Evolutionary conservation across 2,329 filamentous ascomycete genomes (phyloP), one percentile per base, ranked within the genome.

Genomic region (Nannizziopsis arthrosporioides): DNA sequence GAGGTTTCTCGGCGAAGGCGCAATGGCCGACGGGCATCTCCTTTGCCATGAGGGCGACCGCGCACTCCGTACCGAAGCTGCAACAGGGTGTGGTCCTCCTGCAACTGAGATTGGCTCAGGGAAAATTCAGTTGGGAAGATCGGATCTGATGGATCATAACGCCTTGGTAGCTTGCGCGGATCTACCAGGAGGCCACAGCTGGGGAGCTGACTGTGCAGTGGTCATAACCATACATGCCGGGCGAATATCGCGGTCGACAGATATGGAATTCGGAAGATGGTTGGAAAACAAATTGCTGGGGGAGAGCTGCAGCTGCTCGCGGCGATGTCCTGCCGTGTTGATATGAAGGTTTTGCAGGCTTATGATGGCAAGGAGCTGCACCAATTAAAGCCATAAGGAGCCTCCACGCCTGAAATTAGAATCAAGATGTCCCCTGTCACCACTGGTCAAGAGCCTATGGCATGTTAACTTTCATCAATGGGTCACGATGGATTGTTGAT

Each of bases 101-200:
- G 44, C 27, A 15, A 34, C 22, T n/a, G 12, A 34, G 35, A 31
- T 22, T 44, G 42, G 32, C 17, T 31, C 3, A 12, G 19, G 5
- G 19, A 15, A 15, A 11, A 15, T 39, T 31, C 18, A 38, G 12
- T 30, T 30, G 14, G n/a, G 9, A 27, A 41, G 15, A 19, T 2
- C 14, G 19, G 30, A 47, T 47, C 17, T 47, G 45, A 47, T 47
- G 35, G 38, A 41, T 47, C 44, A 41, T 31, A 46, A 40, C 44
- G 22, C 35, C 27, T 14, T 10, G 3, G 15, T 34, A 19, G 37
- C 44, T 47, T 30, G 37, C 22, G 32, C 44, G 35, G 35, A n/a
- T 44, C 42, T 35, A 14, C 17, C 32, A n/a, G 27, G 6, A 11
- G 15, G 37, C 6, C 8, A 6, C 8, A 40, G 10, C 11, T 8